Evolutionary conservation across 2,329 filamentous ascomycete species (phyloP).

Genomic region (Fusarium vanettenii): DNA sequence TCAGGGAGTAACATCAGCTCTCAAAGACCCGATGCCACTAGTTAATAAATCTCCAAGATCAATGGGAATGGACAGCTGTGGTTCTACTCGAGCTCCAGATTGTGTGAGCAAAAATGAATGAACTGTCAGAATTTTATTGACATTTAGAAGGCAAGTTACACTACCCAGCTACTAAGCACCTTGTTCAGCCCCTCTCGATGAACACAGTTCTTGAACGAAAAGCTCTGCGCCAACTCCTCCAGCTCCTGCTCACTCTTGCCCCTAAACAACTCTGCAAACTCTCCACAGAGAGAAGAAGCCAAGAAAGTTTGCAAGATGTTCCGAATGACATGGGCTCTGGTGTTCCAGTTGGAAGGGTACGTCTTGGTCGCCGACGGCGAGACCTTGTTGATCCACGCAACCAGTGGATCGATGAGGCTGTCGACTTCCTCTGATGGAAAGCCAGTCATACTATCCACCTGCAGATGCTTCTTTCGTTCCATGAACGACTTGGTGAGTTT

Average conservation of each 20-base stretch:
- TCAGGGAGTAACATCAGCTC: no score
- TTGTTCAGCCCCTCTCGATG: not conserved
- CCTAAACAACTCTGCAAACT: not conserved
- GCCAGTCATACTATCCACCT: not conserved
- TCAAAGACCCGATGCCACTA: no score
- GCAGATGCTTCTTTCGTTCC: not conserved
- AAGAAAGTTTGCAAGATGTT: not conserved
- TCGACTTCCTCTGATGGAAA: not conserved
- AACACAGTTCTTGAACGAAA: not conserved
- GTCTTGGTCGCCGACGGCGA: not conserved
- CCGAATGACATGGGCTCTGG: not conserved
- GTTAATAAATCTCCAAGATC: no score
- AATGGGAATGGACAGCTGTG: no score
- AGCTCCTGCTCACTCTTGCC: not conserved
- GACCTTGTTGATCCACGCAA: not conserved
- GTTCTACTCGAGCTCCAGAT: no score
- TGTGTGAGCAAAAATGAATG: no score
- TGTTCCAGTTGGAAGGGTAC: not conserved
- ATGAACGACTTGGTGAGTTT: not conserved
- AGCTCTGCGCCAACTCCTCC: not conserved
- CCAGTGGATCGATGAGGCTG: not conserved
- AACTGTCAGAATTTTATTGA: no score
- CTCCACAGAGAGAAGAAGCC: not conserved
- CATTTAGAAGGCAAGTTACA: no score
- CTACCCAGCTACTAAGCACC: not conserved